These are phyloP conservation scores for Panus rudis DNA, from an alignment of 768 basidiomycete genomes.

Conservation along the genomic window DNA sequence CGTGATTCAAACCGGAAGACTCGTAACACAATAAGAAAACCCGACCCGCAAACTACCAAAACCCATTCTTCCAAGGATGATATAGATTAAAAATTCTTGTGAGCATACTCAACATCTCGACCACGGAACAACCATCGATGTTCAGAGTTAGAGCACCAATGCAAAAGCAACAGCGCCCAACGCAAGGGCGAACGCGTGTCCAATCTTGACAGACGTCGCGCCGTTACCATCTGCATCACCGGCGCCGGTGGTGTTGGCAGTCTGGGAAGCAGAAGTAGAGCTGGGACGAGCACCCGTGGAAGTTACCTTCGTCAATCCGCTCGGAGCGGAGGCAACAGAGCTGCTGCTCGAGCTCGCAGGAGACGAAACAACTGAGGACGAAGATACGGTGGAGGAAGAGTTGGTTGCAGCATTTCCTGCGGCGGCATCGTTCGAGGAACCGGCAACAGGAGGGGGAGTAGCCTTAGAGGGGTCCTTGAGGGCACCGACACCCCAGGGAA, in stretches of 20 bases:
- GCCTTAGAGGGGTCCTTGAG: constrained; percentile 39
- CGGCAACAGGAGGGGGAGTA: constrained; percentile 16
- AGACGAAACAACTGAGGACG: constrained; percentile 1
- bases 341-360: neutral
- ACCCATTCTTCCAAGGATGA: too few relatives aligned
- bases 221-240: constrained; percentile 9
- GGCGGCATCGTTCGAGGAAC: constrained; percentile 4
- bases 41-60: too few relatives aligned
- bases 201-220: constrained; percentile 11
- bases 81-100: too few relatives aligned
- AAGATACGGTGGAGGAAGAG: constrained; percentile 6
- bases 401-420: constrained; percentile 5
- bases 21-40: too few relatives aligned
- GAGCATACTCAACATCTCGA: too few relatives aligned
- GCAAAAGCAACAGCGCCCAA: constrained; percentile 18
- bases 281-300: neutral
- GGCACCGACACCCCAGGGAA: constrained; percentile 63
- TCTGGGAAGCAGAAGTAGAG: neutral
- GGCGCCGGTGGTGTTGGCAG: constrained; percentile 9
- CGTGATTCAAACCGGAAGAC: too few relatives aligned
- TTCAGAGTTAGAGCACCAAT: constrained; percentile 16
- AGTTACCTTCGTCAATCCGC: too few relatives aligned
- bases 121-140: too few relatives aligned
- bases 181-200: constrained; percentile 16
- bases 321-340: constrained; percentile 4